phyloP scores from a whole-genome alignment of 768 basidiomycete genomes.

The Trametes elegans region DNA sequence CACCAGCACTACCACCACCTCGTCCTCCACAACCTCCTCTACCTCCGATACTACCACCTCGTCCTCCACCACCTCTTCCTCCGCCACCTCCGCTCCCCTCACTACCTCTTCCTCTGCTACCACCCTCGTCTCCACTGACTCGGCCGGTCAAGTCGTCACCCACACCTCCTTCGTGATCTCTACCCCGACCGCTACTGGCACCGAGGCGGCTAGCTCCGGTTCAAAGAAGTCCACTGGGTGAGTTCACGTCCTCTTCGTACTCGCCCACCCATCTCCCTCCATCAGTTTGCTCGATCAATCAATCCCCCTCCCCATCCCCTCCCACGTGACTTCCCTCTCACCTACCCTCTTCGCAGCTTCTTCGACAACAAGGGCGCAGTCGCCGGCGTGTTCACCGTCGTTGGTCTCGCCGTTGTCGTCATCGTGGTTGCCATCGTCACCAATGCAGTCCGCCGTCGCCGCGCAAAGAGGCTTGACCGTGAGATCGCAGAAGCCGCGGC shows the following conservation, averaged over 20 bases:
- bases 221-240: constrained; percentile 14
- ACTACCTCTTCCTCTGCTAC: too few relatives aligned
- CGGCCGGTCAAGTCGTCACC: constrained; percentile 13
- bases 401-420: constrained; percentile 57
- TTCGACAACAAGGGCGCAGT: constrained; percentile 72
- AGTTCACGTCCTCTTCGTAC: constrained; percentile 6
- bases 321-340: background rate
- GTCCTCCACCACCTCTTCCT: background rate
- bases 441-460: constrained; percentile 58
- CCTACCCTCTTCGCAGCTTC: constrained; percentile 49
- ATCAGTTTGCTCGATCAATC: background rate
- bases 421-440: constrained; percentile 51
- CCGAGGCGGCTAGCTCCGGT: background rate
- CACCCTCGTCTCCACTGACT: constrained; percentile 3
- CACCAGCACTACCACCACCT: background rate
- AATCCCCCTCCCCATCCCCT: background rate
- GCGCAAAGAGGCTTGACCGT: constrained; percentile 63
- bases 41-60: background rate
- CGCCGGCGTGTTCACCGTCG: constrained; percentile 68
- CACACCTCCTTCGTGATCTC: constrained; percentile 17
- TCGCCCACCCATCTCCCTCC: background rate
- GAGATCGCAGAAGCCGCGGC: constrained; percentile 72
- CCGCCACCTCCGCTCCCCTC: background rate
- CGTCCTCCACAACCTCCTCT: background rate
- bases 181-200: background rate